Percentiles rank a stretch among this genome's conserved stretches.
phyloP scores from a whole-genome alignment of 768 basidiomycete genomes.

The Serpula lacrymans region DNA sequence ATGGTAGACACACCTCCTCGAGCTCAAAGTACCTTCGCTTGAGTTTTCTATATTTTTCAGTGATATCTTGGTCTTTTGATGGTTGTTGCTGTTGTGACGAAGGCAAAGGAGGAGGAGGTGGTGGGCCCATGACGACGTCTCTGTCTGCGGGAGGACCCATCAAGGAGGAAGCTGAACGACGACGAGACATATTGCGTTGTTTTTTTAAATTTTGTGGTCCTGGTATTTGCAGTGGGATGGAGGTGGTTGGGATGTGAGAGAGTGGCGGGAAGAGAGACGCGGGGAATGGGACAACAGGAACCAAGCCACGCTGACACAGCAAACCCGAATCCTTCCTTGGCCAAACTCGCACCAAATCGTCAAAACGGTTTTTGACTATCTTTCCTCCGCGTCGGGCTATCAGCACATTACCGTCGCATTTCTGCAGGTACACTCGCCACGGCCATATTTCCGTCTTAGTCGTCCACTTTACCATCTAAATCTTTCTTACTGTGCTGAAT shows the following conservation, averaged over 20 bases:
- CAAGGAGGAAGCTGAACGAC: constrained; percentile 20
- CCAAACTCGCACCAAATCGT: too few species aligned
- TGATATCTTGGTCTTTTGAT: constrained; percentile 43
- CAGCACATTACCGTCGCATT: too few species aligned
- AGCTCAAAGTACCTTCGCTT: constrained; percentile 67
- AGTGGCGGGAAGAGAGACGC: constrained; percentile 9
- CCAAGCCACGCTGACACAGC: too few species aligned
- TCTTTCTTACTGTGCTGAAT: too few species aligned
- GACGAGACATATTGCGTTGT: constrained; percentile 14
- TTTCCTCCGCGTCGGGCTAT: too few species aligned
- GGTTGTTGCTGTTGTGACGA: constrained; percentile 26
- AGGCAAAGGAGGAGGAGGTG: constrained; percentile 36
- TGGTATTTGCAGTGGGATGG: constrained; percentile 4
- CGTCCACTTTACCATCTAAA: too few species aligned
- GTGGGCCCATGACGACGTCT: constrained; percentile 52
- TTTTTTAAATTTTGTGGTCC: constrained; percentile 4
- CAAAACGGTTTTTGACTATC: too few species aligned
- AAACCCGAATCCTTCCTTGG: too few species aligned
- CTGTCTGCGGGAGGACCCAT: constrained; percentile 43
- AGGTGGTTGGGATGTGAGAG: constrained; percentile 10
- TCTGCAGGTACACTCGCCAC: too few species aligned
- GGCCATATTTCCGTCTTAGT: too few species aligned
- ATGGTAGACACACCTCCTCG: constrained; percentile 56
- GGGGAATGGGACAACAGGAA: too few species aligned
- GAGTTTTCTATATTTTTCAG: constrained; percentile 62